Conservation (phyloP, 495 filamentous ascomycete genomes). For the Aspergillus kassunensis region DNA sequence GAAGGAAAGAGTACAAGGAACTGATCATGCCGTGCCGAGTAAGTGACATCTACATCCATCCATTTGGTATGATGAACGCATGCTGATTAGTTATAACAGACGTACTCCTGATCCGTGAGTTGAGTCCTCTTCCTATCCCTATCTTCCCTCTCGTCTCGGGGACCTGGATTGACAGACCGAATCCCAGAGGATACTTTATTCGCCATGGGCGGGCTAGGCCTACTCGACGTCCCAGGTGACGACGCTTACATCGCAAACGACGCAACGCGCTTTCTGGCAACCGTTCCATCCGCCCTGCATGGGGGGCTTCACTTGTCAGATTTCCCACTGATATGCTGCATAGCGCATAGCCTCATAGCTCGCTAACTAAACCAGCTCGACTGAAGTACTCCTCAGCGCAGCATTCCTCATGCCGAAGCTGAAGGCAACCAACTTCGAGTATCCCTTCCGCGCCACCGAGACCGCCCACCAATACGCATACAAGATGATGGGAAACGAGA, state of each 20-base stretch:
- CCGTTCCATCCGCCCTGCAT: conserved; percentile 33
- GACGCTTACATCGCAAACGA: conserved; percentile 28
- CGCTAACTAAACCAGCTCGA: conserved; percentile 21
- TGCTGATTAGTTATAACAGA: too few relatives aligned
- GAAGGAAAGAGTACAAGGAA: background rate
- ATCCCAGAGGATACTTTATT: conserved; percentile 33
- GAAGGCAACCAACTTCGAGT: conserved; percentile 29
- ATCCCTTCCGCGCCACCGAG: conserved; percentile 31
- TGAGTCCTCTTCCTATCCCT: too few relatives aligned
- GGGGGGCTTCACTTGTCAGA: conserved; percentile 38
- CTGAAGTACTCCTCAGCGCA: conserved; percentile 32
- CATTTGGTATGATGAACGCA: too few relatives aligned
- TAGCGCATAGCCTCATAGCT: too few relatives aligned
- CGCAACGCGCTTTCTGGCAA: conserved; percentile 32
- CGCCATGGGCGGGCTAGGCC: conserved; percentile 33
- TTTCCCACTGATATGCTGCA: too few relatives aligned
- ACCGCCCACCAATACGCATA: conserved; percentile 36
- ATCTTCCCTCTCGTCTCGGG: too few relatives aligned
- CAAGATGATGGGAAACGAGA: conserved; percentile 28
- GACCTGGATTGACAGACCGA: too few relatives aligned
- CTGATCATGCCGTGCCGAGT: background rate
- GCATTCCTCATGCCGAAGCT: conserved; percentile 38
- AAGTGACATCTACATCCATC: background rate
- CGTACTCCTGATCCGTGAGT: too few relatives aligned
- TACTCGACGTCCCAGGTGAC: conserved; percentile 28